Conservation (phyloP, 768 basidiomycete genomes). For the Calocera viscosa region DNA sequence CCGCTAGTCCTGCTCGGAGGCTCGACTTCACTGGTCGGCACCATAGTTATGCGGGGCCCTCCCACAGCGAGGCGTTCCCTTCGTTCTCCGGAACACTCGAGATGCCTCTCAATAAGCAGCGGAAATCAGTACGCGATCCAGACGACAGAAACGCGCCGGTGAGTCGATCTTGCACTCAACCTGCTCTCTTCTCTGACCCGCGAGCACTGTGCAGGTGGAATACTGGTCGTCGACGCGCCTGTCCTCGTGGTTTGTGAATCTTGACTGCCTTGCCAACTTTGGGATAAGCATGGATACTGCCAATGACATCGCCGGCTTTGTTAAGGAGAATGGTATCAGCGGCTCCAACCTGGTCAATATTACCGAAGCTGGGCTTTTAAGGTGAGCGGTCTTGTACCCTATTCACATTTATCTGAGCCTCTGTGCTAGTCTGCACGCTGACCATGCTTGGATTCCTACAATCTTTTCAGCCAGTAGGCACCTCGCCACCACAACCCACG, state of each 20-base stretch:
- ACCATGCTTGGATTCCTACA: neutral
- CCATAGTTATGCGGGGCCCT: neutral
- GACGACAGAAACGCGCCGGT: no score
- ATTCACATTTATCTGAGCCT: neutral
- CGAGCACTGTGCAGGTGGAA: neutral
- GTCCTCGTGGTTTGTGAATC: neutral
- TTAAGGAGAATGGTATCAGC: neutral
- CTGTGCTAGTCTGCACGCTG: neutral
- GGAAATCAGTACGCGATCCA: no score
- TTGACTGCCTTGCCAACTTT: neutral
- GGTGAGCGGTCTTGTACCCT: neutral
- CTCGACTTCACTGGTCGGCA: neutral
- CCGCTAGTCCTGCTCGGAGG: neutral
- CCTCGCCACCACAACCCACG: neutral
- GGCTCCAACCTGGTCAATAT: neutral
- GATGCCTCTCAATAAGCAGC: no score
- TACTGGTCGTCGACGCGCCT: neutral
- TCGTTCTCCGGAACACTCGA: no score
- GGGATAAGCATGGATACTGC: neutral
- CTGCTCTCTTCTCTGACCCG: no score
- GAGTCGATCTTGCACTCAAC: no score
- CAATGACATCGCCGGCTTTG: neutral
- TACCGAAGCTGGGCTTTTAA: neutral
- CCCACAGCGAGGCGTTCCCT: no score
- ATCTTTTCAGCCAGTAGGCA: neutral